Evolutionary conservation across 169 alveolate genomes (phyloP), one percentile per base, ranked within the genome.

Genomic region (Plasmodium coatneyi): DNA sequence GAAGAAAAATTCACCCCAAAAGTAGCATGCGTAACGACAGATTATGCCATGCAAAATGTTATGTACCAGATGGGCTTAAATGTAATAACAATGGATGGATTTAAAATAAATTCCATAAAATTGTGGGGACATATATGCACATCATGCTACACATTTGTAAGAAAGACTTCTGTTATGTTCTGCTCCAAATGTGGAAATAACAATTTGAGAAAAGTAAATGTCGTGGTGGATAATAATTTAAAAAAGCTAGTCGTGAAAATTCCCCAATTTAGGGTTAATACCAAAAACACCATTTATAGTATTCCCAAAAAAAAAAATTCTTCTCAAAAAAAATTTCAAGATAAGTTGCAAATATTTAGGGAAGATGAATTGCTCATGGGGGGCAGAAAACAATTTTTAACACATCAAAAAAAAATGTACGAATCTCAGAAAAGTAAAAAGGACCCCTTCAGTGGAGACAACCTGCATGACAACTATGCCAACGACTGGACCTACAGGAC

Each of bases 31-130:
- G 93, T 98, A 92, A 98, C 99, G 34, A 97, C 98, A 46, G 99
- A 98, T 82, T 98, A 95, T 92, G 97, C 99, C 16, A 97, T 98
- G 98, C 98, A 98, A 70, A 98, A 98, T 89, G 99, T 98, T 4
- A 71, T 97, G 16, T 91, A 97, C 78, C 98, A 98, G 82, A 97
- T 98, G 87, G 99, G 99, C 10, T 91, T 98, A 80, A 95, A 96
- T 83, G 96, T 97, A 25, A 87, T 98, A 10, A 97, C 98, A 5
- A 96, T 98, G 54, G 98, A 97, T 60, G 99, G 99, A 0, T 92
- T 96, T 49, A 92, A 95, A 16, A 97, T 97, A 30, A 97, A 95
- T 80, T 90, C 98, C 22, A 96, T 97, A 12, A 96, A 97, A 46
- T 93, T 98, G 71, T 98, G 98, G 98, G 98, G 98, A 34, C 96